phyloP scores from a whole-genome alignment of 2,329 filamentous ascomycete genomes.

The Calonectria leucothoes region DNA sequence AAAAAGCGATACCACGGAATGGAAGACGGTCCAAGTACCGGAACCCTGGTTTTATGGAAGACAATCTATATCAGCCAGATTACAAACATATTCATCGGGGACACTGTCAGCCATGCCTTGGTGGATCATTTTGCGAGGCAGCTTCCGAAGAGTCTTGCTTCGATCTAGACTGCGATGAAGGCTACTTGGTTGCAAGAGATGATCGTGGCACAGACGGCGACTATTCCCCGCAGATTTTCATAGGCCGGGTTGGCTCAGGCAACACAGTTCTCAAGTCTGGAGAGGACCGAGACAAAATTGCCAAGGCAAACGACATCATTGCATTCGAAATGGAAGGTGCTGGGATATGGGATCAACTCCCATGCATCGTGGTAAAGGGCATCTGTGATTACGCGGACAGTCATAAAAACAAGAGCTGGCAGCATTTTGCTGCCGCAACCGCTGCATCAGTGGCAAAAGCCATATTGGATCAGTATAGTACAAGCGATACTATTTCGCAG shows the following conservation, averaged over 20 bases:
- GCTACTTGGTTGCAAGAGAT: constrained; percentile 19
- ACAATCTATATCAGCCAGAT: not conserved
- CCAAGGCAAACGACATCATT: not conserved
- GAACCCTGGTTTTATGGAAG: not conserved
- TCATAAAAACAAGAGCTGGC: constrained; percentile 19
- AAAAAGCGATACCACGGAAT: not conserved
- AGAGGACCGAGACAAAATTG: not conserved
- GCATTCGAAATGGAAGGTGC: constrained; percentile 25
- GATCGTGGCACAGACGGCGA: not conserved
- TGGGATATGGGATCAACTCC: constrained; percentile 13
- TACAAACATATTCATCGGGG: not conserved
- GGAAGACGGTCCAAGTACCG: not conserved
- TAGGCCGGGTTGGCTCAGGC: constrained; percentile 41
- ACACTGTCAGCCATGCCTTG: not conserved
- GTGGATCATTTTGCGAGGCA: not conserved
- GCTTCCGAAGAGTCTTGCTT: not conserved
- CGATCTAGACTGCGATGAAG: not conserved
- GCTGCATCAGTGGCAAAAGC: constrained; percentile 12
- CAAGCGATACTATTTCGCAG: not conserved
- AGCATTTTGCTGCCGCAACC: constrained; percentile 13
- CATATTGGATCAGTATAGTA: not conserved
- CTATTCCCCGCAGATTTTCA: constrained; percentile 41
- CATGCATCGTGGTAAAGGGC: constrained; percentile 16
- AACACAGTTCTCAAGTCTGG: constrained; percentile 52
- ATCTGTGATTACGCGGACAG: constrained; percentile 19